phyloP scores from a whole-genome alignment of 768 basidiomycete genomes.

The Ramaria rubella region DNA sequence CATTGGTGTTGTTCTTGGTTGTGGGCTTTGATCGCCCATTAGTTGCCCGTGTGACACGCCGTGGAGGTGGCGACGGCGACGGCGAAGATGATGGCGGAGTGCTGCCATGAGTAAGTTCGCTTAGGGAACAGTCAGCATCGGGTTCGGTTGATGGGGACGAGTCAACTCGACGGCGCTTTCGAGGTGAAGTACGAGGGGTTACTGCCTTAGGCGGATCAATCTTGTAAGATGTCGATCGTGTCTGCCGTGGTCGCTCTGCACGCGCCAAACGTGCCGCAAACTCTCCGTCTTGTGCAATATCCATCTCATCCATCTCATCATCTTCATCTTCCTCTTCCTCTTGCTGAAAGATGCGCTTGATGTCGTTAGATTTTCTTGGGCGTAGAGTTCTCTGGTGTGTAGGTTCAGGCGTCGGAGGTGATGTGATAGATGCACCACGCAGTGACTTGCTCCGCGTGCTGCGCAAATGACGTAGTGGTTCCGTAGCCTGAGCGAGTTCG shows the following conservation, averaged over 20 bases:
- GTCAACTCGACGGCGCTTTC: conserved; percentile 42
- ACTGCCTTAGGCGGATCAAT: conserved; percentile 7
- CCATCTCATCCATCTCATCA: conserved; percentile 47
- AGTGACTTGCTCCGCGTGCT: conserved; percentile 9
- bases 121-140: conserved; percentile 4
- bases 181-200: conserved; percentile 23
- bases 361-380: neutral
- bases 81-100: neutral
- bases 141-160: conserved; percentile 21
- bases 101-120: conserved; percentile 3
- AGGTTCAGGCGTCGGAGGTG: neutral
- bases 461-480: conserved; percentile 3
- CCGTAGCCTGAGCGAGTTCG: neutral
- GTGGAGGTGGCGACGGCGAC: conserved; percentile 1
- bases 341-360: neutral
- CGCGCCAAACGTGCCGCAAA: conserved; percentile 53
- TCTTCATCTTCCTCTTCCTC: neutral
- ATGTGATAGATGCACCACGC: neutral
- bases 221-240: neutral
- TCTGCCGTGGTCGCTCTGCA: conserved; percentile 58
- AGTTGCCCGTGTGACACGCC: conserved; percentile 1
- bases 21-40: neutral
- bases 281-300: conserved; percentile 40
- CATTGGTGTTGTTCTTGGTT: neutral
- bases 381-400: neutral